Base-by-base conservation (phyloP, 2,329 filamentous ascomycete species). In the Microdochium nivale region DNA sequence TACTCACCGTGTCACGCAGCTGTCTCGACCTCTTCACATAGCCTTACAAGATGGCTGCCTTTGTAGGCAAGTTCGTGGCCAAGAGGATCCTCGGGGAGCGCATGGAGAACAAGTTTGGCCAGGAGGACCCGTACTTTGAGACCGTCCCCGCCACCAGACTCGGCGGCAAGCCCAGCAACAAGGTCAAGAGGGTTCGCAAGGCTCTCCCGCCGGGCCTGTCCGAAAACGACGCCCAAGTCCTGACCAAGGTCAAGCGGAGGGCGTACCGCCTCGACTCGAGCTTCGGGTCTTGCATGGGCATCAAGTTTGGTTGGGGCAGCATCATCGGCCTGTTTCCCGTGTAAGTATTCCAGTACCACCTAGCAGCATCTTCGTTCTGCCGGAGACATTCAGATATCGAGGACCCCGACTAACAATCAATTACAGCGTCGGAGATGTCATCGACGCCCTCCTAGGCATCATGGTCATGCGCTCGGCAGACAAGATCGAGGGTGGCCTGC, bases 121-220 rank as follows among this genome's bases (percentile, higher is more conserved):
- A 71, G 58, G 78, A 77, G 88, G 91, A 97, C 65, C 90, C 91
- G 5, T 96, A 90, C 72, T 95, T 91, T 62, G 89, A 95, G 67
- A 77, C 83, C 59, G 83, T 96, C 33, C 83, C 85, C 23, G 85
- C 91, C 43, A 88, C 87, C 9, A 79, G 83, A 56, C 74, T 87
- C 43, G 72, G 83, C 57, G 83, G 83, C 53, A 80, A 75, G 51
- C 82, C 84, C 25, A 78, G 67, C 2, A 83, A 81, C 61, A 95
- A 90, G 66, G 76, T 79, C 52, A 92, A 90, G 75, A 95, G 88
- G 69, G 81, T 86, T 65, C 89, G 87, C 72, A 95, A 95, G 71
- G 87, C 89, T 23, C 74, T 91, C 33, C 91, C 91, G 0, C 80
- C 82, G 25, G 92, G 92, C 51, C 81, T 97, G 50, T 92, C 90